phyloP scores from a whole-genome alignment of 352 stramenopile species.

The Globisporangium iwayamae region DNA sequence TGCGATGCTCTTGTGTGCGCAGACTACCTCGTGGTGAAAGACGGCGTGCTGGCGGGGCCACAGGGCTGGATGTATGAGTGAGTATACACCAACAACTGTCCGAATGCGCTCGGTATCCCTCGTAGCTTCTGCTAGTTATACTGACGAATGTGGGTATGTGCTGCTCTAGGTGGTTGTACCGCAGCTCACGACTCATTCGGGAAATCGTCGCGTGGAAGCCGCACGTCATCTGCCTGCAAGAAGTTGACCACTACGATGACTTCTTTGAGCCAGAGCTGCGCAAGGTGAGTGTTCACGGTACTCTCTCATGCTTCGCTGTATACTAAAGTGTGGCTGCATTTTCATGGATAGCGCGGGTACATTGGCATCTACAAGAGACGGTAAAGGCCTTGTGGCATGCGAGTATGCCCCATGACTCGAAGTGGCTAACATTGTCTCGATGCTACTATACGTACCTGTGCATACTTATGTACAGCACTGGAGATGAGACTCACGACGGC shows the following conservation, averaged over 20 bases:
- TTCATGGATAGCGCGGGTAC: constrained; percentile 31
- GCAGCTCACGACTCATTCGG: constrained; percentile 36
- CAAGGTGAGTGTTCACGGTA: constrained; percentile 18
- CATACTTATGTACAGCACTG: constrained; percentile 35
- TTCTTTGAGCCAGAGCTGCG: constrained; percentile 64
- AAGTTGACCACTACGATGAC: constrained; percentile 70
- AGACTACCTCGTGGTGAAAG: constrained; percentile 59
- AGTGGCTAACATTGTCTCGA: background rate
- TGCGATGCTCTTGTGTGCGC: background rate
- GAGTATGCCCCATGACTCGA: background rate
- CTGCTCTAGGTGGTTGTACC: constrained; percentile 42
- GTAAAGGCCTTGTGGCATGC: constrained; percentile 12
- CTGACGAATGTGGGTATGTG: background rate
- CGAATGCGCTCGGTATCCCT: background rate
- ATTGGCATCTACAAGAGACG: constrained; percentile 55
- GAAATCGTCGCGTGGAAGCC: constrained; percentile 50
- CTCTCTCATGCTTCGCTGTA: background rate
- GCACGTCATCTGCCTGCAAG: constrained; percentile 60
- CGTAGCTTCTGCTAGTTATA: background rate
- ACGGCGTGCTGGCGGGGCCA: constrained; percentile 20
- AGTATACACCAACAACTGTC: background rate
- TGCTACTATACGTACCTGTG: background rate
- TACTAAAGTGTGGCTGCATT: background rate
- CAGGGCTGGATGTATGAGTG: constrained; percentile 51
- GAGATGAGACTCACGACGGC: constrained; percentile 52